Evolutionary conservation across 352 stramenopile species (phyloP).

Genomic region (Globisporangium takayamanum): DNA sequence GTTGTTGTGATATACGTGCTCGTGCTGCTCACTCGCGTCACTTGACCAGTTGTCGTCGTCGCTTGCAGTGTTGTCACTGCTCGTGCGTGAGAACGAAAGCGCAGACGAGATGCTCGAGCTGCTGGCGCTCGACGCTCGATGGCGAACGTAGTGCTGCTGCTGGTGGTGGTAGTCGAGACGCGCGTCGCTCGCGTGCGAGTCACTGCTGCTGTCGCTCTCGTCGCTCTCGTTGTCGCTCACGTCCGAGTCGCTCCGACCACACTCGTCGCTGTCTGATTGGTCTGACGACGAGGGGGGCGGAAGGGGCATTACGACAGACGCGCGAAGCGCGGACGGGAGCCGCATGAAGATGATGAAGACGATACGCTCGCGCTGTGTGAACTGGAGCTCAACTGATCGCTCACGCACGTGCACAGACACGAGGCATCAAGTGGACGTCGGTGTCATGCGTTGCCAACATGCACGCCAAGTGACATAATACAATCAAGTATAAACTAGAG

Average conservation of each 20-base stretch:
- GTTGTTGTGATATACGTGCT: neutral
- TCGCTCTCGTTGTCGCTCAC: conserved; percentile 2
- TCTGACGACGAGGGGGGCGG: neutral
- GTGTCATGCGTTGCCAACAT: no score
- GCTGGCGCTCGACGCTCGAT: conserved; percentile 9
- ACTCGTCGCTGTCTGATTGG: conserved; percentile 15
- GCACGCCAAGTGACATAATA: no score
- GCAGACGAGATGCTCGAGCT: conserved; percentile 7
- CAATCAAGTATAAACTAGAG: no score
- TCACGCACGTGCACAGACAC: no score
- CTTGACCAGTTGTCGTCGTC: neutral
- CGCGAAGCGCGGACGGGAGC: neutral
- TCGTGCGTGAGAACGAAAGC: conserved; percentile 13
- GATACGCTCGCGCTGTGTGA: no score
- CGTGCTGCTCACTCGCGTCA: neutral
- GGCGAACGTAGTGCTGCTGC: neutral
- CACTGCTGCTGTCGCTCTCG: conserved; percentile 7
- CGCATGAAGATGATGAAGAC: conserved; percentile 1
- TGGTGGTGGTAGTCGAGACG: neutral
- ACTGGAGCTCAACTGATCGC: no score
- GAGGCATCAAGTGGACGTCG: no score
- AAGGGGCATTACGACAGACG: conserved; percentile 12
- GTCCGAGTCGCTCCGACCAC: conserved; percentile 2
- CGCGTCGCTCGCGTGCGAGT: neutral
- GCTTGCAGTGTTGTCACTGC: conserved; percentile 1